Evolutionary conservation across 352 stramenopile genomes (phyloP).

Genomic region (Phytophthora hibernalis): DNA sequence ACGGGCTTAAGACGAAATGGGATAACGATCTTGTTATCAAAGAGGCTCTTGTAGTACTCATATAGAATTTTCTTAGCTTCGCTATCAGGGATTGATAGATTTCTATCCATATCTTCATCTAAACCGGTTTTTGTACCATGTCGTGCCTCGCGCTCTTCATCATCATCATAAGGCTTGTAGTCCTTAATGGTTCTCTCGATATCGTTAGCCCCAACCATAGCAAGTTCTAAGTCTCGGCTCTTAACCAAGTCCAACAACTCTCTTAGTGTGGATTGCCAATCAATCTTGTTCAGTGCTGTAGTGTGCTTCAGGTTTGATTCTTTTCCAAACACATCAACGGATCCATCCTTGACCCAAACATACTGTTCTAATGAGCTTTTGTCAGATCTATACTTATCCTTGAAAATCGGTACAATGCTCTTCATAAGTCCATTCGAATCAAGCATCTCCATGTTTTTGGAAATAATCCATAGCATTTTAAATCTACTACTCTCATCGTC

Average conservation of each 20-base stretch:
- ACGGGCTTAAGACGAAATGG: slow-evolving; percentile 12
- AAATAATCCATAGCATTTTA: slow-evolving; percentile 17
- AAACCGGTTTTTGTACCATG: slow-evolving; percentile 20
- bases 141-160: slow-evolving; percentile 13
- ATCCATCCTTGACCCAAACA: slow-evolving; percentile 8
- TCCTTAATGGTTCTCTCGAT: slow-evolving; percentile 7
- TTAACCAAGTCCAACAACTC: slow-evolving; percentile 15
- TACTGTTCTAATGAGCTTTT: slow-evolving; percentile 6
- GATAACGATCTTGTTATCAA: slow-evolving; percentile 18
- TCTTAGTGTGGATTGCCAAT: slow-evolving; percentile 21
- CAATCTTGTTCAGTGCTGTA: slow-evolving; percentile 6
- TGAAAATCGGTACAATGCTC: slow-evolving; percentile 17
- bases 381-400: slow-evolving; percentile 16
- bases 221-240: slow-evolving; percentile 2
- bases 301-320: slow-evolving; percentile 7
- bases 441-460: slow-evolving; percentile 8
- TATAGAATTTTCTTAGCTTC: slow-evolving; percentile 25
- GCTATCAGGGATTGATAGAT: slow-evolving; percentile 16
- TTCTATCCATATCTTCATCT: slow-evolving; percentile 22
- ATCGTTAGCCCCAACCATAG: slow-evolving; percentile 13
- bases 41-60: slow-evolving; percentile 25
- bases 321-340: slow-evolving; percentile 9
- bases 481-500: not conserved
- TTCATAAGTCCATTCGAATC: slow-evolving; percentile 13
- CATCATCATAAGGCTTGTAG: slow-evolving; percentile 13